Base-by-base conservation (phyloP, 2,329 filamentous ascomycete genomes). In the Sporothrix schenckii region DNA sequence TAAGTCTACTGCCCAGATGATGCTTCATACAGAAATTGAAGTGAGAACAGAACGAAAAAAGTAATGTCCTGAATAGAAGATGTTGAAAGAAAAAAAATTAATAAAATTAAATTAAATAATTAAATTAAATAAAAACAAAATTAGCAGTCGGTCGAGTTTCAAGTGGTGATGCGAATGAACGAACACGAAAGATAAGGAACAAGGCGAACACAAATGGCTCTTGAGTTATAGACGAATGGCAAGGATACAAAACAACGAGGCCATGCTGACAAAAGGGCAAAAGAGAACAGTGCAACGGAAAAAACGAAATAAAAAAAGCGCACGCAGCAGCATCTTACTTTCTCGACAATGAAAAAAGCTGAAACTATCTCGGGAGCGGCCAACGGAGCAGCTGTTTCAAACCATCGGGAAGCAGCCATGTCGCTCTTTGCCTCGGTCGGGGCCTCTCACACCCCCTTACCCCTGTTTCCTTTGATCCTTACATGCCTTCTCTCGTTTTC, bases 361-460 rank as follows among this genome's bases (percentile, higher is more conserved):
- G 70, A 71, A 71, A 71, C 70, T 66, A 69, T 60, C 58, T 69
- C 60, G 66, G 70, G 27, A 71, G 39, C 65, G 54, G 65, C 56
- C 69, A 44, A 54, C 66, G 70, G 70, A 71, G 70, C 66, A 66
- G 58, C 60, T 50, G 70, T 71, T 71, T 71, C 70, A 71, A 71
- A 66, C 34, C 49, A 30, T 60, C 41, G 50, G n/a, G 50, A 50
- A 24, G 47, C 56, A 68, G 39, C 54, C 49, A 34, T 27, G 50
- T 52, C 66, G 27, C 14, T 21, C 19, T 30, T 27, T 39, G 50
- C 52, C 52, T 56, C 19, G 27, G 11, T 24, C 11, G 47, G 63
- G 11, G n/a, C 47, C 13, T 50, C 58, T 50, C 47, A 41, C 44
- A 50, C 34, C 50, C 61, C 50, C 68, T 69, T 54, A 65, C 50